Conservation (phyloP, 2,329 filamentous ascomycete species). For the Aspergillus cejpii region DNA sequence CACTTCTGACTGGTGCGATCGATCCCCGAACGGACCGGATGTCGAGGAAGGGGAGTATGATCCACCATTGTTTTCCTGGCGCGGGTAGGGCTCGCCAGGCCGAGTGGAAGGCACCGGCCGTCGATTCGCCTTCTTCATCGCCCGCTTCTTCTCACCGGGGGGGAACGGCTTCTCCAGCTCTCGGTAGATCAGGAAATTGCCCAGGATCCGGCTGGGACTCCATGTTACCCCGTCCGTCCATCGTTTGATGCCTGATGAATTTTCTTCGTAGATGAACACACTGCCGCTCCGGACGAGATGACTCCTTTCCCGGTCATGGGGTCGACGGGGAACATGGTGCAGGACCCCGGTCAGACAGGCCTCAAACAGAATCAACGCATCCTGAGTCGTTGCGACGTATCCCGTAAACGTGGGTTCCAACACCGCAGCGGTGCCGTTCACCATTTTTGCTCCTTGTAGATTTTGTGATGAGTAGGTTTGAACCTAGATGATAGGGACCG, state of each 20-base stretch:
- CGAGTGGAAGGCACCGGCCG: conserved; percentile 40
- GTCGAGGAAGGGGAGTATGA: conserved; percentile 37
- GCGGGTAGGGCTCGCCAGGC: conserved; percentile 50
- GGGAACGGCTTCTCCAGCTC: conserved; percentile 72
- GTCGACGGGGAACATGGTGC: conserved; percentile 71
- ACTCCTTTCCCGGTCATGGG: conserved; percentile 74
- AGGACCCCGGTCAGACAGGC: conserved; percentile 64
- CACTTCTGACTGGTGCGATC: conserved; percentile 40
- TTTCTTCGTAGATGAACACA: conserved; percentile 88
- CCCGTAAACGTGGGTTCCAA: conserved; percentile 62
- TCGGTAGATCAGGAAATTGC: conserved; percentile 79
- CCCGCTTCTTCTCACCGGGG: conserved; percentile 77
- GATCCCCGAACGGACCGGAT: conserved; percentile 30
- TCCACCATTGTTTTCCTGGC: conserved; percentile 35
- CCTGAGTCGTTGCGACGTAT: conserved; percentile 61
- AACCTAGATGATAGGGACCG: conserved; percentile 15
- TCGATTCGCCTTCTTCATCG: conserved; percentile 61
- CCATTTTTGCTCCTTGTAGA: conserved; percentile 29
- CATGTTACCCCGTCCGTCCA: conserved; percentile 91
- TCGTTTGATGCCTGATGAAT: conserved; percentile 81
- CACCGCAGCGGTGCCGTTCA: conserved; percentile 41
- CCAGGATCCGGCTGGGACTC: conserved; percentile 80
- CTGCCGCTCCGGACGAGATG: conserved; percentile 75
- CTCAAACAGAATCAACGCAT: conserved; percentile 75
- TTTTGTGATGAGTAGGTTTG: conserved; percentile 9